These are phyloP conservation scores for Hypericum androsaemum DNA, from an alignment of 345 rosid species.

Conservation along the genomic window DNA sequence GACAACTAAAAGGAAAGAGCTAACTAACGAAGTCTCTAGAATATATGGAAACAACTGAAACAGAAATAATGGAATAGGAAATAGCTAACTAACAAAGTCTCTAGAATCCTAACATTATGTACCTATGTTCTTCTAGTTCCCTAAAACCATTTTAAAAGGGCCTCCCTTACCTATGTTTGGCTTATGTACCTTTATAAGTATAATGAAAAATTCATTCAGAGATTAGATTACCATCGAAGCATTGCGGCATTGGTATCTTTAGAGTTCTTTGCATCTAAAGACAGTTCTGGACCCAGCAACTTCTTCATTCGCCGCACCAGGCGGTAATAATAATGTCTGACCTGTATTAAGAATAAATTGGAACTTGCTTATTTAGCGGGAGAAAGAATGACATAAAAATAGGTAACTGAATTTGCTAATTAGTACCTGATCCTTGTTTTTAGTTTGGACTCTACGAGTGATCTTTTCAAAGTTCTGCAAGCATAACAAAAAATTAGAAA, in stretches of 20 bases:
- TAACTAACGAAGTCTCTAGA: too few relatives aligned
- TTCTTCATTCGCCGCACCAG: conserved; percentile 99
- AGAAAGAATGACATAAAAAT: conserved; percentile 10
- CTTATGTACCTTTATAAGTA: too few relatives aligned
- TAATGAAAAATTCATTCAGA: not conserved
- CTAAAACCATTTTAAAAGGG: too few relatives aligned
- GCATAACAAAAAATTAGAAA: conserved; percentile 8
- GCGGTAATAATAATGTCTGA: conserved; percentile 94
- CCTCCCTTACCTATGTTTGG: too few relatives aligned
- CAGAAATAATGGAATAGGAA: too few relatives aligned
- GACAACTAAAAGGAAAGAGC: too few relatives aligned
- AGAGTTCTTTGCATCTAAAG: conserved; percentile 92
- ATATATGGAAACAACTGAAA: too few relatives aligned
- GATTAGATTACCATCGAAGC: conserved; percentile 78
- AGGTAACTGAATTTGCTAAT: conserved; percentile 7
- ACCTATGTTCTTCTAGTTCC: too few relatives aligned
- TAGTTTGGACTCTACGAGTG: conserved; percentile 87
- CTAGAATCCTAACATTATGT: too few relatives aligned
- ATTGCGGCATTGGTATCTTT: conserved; percentile 98
- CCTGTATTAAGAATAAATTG: conserved; percentile 41
- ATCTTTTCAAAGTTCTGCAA: conserved; percentile 95
- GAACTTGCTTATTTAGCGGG: conserved; percentile 1
- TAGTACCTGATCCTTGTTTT: conserved; percentile 96
- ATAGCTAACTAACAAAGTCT: too few relatives aligned
- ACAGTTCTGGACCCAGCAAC: conserved; percentile 76